These are phyloP conservation scores for Ichthyophthirius multifiliis DNA, from an alignment of 169 alveolate genomes.

Conservation along the genomic window DNA sequence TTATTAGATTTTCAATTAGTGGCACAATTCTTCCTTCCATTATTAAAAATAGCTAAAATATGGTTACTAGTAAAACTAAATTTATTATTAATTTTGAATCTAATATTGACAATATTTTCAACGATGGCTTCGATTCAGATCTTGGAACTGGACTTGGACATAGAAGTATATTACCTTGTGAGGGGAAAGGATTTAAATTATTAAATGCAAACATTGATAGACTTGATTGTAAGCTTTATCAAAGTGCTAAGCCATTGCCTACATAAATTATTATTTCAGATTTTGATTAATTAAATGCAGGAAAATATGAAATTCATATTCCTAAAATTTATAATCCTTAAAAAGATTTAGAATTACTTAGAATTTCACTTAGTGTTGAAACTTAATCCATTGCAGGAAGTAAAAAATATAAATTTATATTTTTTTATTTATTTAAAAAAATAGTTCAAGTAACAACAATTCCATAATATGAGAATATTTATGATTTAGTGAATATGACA, in stretches of 20 bases:
- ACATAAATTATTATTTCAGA: slow-evolving; percentile 20
- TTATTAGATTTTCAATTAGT: not conserved
- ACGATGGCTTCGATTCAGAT: slow-evolving; percentile 28
- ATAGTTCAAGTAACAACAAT: not conserved
- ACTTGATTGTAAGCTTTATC: slow-evolving; percentile 13
- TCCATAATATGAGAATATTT: not conserved
- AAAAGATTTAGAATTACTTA: not conserved
- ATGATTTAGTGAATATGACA: not conserved
- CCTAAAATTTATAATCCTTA: slow-evolving; percentile 18
- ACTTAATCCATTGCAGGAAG: not conserved
- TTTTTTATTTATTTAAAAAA: not conserved
- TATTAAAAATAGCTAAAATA: not conserved
- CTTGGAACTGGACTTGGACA: slow-evolving; percentile 30
- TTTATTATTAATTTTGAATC: not conserved
- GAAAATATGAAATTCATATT: slow-evolving; percentile 22
- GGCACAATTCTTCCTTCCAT: slow-evolving; percentile 8
- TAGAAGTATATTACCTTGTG: slow-evolving; percentile 23
- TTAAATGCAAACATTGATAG: not conserved
- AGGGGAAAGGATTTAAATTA: not conserved
- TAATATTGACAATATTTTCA: not conserved
- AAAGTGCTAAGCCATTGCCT: slow-evolving; percentile 27
- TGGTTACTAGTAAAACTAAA: not conserved
- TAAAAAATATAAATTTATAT: not conserved
- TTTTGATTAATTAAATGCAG: slow-evolving; percentile 12
- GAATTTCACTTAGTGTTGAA: not conserved